Conservation (phyloP, 495 filamentous ascomycete genomes). For the Annulohypoxylon stygium region DNA sequence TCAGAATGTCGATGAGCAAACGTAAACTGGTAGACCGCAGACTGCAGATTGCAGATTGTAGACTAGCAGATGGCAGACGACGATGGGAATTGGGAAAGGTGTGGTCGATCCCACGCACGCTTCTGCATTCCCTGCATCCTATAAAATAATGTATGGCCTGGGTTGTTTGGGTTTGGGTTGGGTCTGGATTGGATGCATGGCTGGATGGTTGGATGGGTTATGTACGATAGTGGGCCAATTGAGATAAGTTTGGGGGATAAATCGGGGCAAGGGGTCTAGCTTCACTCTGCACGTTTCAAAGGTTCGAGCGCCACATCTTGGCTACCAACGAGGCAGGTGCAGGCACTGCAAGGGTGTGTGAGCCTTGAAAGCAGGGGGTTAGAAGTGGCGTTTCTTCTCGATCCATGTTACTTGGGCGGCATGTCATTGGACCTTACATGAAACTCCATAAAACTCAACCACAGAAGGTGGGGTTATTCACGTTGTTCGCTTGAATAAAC, state of each 20-base stretch:
- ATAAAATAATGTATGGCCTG: slow-evolving; percentile 1
- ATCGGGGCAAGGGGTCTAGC: slow-evolving; percentile 8
- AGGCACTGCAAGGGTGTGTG: not conserved
- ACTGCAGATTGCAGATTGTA: not conserved
- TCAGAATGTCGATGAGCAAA: slow-evolving; percentile 40
- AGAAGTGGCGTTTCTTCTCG: not conserved
- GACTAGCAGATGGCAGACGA: slow-evolving; percentile 11
- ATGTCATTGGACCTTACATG: not conserved
- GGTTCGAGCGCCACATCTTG: slow-evolving; percentile 29
- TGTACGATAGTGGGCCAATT: slow-evolving; percentile 14
- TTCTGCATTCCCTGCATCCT: slow-evolving; percentile 36
- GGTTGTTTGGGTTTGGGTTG: not conserved
- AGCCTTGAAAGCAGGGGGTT: slow-evolving; percentile 5
- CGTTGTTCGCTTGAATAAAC: not conserved
- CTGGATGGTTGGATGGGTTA: not conserved
- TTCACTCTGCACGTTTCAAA: slow-evolving; percentile 34
- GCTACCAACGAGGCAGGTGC: slow-evolving; percentile 16
- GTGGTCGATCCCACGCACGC: slow-evolving; percentile 37
- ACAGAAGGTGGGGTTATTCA: slow-evolving; percentile 33
- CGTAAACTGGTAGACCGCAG: slow-evolving; percentile 1
- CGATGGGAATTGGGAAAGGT: slow-evolving; percentile 12
- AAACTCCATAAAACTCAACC: slow-evolving; percentile 2
- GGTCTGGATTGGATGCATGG: no score
- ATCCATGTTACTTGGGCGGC: not conserved
- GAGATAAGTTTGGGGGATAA: slow-evolving; percentile 10